These are phyloP conservation scores for Aspergillus kassunensis DNA, from an alignment of 495 filamentous ascomycete species.

Conservation along the genomic window DNA sequence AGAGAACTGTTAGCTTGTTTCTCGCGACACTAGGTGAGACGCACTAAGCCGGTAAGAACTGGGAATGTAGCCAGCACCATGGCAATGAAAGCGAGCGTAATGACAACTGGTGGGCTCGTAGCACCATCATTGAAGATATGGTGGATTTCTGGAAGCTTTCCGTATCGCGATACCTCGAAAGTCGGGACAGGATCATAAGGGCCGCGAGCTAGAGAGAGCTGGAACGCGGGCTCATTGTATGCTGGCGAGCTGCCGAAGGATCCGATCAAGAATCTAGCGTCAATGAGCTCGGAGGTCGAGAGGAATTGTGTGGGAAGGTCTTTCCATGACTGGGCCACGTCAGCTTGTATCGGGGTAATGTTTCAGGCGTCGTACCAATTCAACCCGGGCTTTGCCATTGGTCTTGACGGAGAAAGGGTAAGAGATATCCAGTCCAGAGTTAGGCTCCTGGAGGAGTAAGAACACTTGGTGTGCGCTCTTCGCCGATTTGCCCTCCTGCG, in stretches of 20 bases:
- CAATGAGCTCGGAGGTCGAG: slow-evolving; percentile 57
- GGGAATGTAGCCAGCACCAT: slow-evolving; percentile 70
- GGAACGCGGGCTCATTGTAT: slow-evolving; percentile 60
- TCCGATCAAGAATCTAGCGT: slow-evolving; percentile 75
- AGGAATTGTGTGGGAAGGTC: slow-evolving; percentile 86
- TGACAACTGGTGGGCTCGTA: slow-evolving; percentile 73
- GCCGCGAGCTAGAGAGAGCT: slow-evolving; percentile 61
- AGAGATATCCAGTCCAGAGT: slow-evolving; percentile 79
- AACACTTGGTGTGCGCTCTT: slow-evolving; percentile 93
- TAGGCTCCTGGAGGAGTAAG: slow-evolving; percentile 70
- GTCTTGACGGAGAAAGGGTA: slow-evolving; percentile 84
- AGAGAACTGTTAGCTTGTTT: slow-evolving; percentile 7
- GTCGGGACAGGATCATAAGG: slow-evolving; percentile 54
- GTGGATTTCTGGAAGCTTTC: slow-evolving; percentile 76
- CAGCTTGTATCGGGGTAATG: slow-evolving; percentile 15
- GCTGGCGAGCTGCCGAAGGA: slow-evolving; percentile 76
- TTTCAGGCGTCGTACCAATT: slow-evolving; percentile 59
- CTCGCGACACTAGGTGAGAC: slow-evolving; percentile 17
- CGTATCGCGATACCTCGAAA: slow-evolving; percentile 67
- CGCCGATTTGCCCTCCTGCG: slow-evolving; percentile 70
- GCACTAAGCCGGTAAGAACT: slow-evolving; percentile 64
- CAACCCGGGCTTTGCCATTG: slow-evolving; percentile 76
- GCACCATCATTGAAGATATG: slow-evolving; percentile 84
- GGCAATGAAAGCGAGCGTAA: slow-evolving; percentile 72
- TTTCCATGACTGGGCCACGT: slow-evolving; percentile 65